phyloP scores from a whole-genome alignment of 208 protist species.

The Wallacemonas sp. region DNA sequence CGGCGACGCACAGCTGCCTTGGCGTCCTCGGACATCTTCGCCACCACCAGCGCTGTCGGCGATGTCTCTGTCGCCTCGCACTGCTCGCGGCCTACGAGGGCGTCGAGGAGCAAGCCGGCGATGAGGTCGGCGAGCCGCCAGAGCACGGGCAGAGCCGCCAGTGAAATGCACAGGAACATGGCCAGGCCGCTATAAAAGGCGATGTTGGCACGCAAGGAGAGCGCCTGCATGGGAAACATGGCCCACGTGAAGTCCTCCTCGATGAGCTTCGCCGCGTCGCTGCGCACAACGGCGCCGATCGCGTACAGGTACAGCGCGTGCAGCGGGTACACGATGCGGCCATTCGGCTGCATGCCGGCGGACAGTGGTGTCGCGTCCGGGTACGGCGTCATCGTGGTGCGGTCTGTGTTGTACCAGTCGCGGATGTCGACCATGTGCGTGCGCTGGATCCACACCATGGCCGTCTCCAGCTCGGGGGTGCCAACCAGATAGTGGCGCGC shows the following conservation, averaged over 20 bases:
- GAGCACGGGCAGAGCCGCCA: conserved; percentile 1
- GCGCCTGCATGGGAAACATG: neutral
- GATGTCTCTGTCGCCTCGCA: neutral
- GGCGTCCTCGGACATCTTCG: neutral
- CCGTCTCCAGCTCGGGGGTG: conserved; percentile 24
- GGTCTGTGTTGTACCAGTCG: conserved; percentile 37
- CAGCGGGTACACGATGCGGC: conserved; percentile 36
- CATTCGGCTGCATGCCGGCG: conserved; percentile 12
- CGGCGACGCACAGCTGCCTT: conserved; percentile 4
- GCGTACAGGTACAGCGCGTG: conserved; percentile 46
- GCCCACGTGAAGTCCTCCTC: conserved; percentile 7
- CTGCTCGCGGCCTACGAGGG: conserved; percentile 13
- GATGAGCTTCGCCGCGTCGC: conserved; percentile 10
- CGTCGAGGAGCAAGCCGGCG: conserved; percentile 2
- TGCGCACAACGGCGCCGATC: conserved; percentile 8
- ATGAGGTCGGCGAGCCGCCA: neutral
- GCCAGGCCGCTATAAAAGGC: neutral
- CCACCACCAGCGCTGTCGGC: conserved; percentile 1
- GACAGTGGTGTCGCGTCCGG: conserved; percentile 11
- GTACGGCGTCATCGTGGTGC: conserved; percentile 2
- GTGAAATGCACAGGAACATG: conserved; percentile 2
- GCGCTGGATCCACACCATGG: conserved; percentile 47
- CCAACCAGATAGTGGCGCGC: neutral
- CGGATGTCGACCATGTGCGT: conserved; percentile 16
- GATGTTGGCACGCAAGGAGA: neutral